These are phyloP conservation scores for Xylaria grammica DNA, from an alignment of 495 filamentous ascomycete species.

Conservation along the genomic window DNA sequence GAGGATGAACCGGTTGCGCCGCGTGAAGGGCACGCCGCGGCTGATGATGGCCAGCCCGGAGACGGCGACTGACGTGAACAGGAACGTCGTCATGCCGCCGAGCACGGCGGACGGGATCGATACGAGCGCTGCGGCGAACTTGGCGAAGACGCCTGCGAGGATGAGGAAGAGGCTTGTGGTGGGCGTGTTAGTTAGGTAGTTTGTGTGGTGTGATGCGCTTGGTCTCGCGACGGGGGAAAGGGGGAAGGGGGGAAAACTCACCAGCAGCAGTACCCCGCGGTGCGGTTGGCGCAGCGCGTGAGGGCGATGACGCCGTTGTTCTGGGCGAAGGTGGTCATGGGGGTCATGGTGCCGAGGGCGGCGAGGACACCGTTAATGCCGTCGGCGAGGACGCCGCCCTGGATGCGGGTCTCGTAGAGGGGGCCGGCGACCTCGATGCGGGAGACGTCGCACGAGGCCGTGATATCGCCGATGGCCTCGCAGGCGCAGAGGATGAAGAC, in stretches of 20 bases:
- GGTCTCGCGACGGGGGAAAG: neutral
- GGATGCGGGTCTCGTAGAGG: slow-evolving; percentile 86
- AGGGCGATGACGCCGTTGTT: slow-evolving; percentile 94
- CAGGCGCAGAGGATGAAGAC: slow-evolving; percentile 89
- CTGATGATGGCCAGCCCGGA: slow-evolving; percentile 86
- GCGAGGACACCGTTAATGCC: slow-evolving; percentile 83
- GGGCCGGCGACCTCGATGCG: slow-evolving; percentile 79
- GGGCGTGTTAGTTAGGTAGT: no score
- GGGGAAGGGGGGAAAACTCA: slow-evolving; percentile 23
- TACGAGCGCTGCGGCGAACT: slow-evolving; percentile 88
- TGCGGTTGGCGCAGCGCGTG: slow-evolving; percentile 87
- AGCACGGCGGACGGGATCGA: slow-evolving; percentile 81
- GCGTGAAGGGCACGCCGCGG: slow-evolving; percentile 73
- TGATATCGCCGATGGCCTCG: slow-evolving; percentile 86
- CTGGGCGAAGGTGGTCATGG: slow-evolving; percentile 78
- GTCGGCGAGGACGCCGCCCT: slow-evolving; percentile 85
- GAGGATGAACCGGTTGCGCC: slow-evolving; percentile 87
- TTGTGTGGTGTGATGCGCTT: no score
- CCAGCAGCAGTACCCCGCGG: slow-evolving; percentile 75
- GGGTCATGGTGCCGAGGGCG: slow-evolving; percentile 81
- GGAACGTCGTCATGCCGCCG: slow-evolving; percentile 92
- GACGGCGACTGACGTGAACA: slow-evolving; percentile 83
- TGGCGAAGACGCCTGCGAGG: slow-evolving; percentile 88
- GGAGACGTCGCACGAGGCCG: slow-evolving; percentile 80
- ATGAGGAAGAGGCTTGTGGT: slow-evolving; percentile 73